A percentile compares a stretch with the other conserved stretches of the same genome.
Evolutionary conservation across 352 stramenopile species (phyloP).

Genomic region (Phytophthora boehmeriae): DNA sequence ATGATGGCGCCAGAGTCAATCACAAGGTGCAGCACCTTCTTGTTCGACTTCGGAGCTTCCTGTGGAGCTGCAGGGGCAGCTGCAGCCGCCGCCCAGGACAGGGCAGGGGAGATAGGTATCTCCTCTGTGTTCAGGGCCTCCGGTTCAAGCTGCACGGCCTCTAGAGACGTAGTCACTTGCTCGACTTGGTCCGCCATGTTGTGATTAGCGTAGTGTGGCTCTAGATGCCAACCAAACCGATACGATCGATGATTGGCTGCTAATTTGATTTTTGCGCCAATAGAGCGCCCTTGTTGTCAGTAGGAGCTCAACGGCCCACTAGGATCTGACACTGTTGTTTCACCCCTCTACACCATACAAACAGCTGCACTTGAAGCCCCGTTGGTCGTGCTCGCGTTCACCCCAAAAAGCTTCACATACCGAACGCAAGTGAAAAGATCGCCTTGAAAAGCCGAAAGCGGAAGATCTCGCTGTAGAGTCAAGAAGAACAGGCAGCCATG

Average conservation of each 20-base stretch:
- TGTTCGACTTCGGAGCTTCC: constrained; percentile 26
- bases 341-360: no score
- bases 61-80: constrained; percentile 3
- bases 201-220: constrained; percentile 7
- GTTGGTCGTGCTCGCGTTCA: constrained; percentile 17
- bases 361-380: constrained; percentile 23
- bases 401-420: constrained; percentile 18
- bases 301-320: constrained; percentile 28
- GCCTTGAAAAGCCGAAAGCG: constrained; percentile 16
- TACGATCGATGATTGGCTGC: neutral
- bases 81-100: constrained; percentile 19
- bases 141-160: constrained; percentile 22
- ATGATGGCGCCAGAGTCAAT: constrained; percentile 90
- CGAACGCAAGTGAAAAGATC: constrained; percentile 50
- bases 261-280: constrained; percentile 35
- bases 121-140: constrained; percentile 2
- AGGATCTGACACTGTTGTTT: constrained; percentile 12
- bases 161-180: constrained; percentile 24
- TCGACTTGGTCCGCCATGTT: constrained; percentile 31
- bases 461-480: constrained; percentile 22
- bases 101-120: neutral
- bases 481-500: constrained; percentile 40
- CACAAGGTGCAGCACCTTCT: constrained; percentile 82
- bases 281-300: neutral
- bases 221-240: constrained; percentile 52